These are phyloP conservation scores for Erythrophleum ivorense DNA, from an alignment of 331 rosid species.

Conservation along the genomic window DNA sequence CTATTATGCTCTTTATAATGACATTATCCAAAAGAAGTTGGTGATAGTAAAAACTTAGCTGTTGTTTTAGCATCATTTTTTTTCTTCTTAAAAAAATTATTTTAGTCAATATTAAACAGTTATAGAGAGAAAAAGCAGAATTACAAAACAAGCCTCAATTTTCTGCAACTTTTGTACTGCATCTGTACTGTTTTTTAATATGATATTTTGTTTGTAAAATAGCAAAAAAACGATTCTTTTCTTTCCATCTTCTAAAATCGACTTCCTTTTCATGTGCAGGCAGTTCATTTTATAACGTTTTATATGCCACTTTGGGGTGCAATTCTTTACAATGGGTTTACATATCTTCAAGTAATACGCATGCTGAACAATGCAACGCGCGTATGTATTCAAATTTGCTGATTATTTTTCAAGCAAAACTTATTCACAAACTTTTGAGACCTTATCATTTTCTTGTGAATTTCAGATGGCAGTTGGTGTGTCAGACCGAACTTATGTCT, in stretches of 20 bases:
- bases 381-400: constrained; percentile 55
- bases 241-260: constrained; percentile 23
- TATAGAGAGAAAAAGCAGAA: constrained; percentile 16
- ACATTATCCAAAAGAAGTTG: constrained; percentile 20
- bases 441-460: constrained; percentile 35
- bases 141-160: constrained; percentile 1
- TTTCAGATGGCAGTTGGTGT: constrained; percentile 97
- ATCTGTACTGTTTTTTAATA: constrained; percentile 23
- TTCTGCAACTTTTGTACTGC: constrained; percentile 24
- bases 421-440: constrained; percentile 37
- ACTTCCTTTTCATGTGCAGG: constrained; percentile 61
- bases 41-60: constrained; percentile 9
- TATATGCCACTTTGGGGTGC: constrained; percentile 98
- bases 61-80: neutral
- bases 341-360: constrained; percentile 92
- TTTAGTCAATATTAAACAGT: neutral
- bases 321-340: constrained; percentile 91
- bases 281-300: constrained; percentile 86
- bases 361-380: constrained; percentile 98
- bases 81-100: neutral
- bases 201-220: constrained; percentile 30
- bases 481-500: constrained; percentile 70
- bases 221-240: constrained; percentile 24
- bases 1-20: constrained; percentile 25
- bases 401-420: constrained; percentile 22